phyloP scores from a whole-genome alignment of 164 flowering plant species.

The Nelumbo lutea region DNA sequence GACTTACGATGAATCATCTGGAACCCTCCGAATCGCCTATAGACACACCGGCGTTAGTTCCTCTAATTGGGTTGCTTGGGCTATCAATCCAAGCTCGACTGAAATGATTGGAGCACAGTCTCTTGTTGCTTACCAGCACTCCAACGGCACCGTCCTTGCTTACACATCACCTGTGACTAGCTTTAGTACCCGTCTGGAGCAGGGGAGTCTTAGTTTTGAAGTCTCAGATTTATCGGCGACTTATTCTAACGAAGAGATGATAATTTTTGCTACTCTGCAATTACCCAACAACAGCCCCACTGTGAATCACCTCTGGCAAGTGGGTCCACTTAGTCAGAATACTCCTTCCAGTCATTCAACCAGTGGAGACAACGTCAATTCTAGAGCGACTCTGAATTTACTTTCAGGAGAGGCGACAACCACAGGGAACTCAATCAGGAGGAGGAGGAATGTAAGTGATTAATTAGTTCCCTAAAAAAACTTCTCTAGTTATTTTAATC shows the following conservation, averaged over 20 bases:
- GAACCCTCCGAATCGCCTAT: conserved; percentile 23
- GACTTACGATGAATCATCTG: conserved; percentile 19
- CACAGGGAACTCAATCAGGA: conserved; percentile 2
- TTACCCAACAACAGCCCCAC: conserved; percentile 6
- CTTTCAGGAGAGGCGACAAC: conserved; percentile 19
- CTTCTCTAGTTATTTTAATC: too few relatives aligned
- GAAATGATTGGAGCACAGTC: conserved; percentile 50
- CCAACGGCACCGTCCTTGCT: conserved; percentile 21
- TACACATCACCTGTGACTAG: conserved; percentile 30
- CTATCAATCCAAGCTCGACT: conserved; percentile 21
- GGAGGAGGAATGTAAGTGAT: conserved; percentile 34
- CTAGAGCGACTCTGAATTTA: conserved; percentile 27
- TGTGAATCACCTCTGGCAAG: conserved; percentile 44
- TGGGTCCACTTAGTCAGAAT: conserved; percentile 23
- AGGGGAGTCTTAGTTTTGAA: conserved; percentile 27
- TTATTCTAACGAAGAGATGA: conserved; percentile 17
- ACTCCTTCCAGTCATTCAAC: conserved; percentile 7
- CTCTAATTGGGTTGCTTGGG: conserved; percentile 41
- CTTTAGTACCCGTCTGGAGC: conserved; percentile 15
- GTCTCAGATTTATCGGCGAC: conserved; percentile 25
- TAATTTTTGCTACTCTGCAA: conserved; percentile 32
- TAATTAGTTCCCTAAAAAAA: too few relatives aligned
- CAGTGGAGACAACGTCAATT: conserved; percentile 11
- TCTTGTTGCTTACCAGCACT: conserved; percentile 38
- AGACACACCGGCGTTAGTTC: conserved; percentile 14